A percentile compares a stretch with the other conserved stretches of the same genome.
These are phyloP conservation scores for Juglanconis juglandina DNA, from an alignment of 2,329 filamentous ascomycete species.

Conservation along the genomic window DNA sequence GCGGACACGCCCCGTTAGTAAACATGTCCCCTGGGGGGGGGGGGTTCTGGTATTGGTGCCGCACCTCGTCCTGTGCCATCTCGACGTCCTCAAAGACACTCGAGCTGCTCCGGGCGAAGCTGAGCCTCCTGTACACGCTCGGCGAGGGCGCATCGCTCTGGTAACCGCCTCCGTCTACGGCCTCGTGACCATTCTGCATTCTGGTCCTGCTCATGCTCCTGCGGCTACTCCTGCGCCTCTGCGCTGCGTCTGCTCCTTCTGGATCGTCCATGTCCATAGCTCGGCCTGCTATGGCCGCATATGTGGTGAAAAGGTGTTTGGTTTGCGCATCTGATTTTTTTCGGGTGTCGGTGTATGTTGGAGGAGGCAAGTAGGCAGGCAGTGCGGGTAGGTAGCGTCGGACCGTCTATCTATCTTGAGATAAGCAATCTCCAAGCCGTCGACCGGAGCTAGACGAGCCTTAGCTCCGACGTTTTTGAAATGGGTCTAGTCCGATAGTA, in stretches of 20 bases:
- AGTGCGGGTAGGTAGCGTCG: no score
- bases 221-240: conserved; percentile 2
- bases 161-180: conserved; percentile 22
- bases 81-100: conserved; percentile 95
- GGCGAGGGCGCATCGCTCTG: conserved; percentile 20
- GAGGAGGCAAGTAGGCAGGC: no score
- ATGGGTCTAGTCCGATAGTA: no score
- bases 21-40: conserved; percentile 2
- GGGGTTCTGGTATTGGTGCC: conserved; percentile 11
- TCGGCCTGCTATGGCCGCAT: neutral
- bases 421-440: no score
- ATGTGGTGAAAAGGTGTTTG: neutral
- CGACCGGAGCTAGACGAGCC: no score
- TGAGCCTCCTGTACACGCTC: conserved; percentile 60
- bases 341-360: no score
- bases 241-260: conserved; percentile 8
- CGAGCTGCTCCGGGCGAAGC: conserved; percentile 68
- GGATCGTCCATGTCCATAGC: conserved; percentile 13
- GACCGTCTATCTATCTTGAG: no score
- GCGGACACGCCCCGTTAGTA: conserved; percentile 7
- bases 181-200: conserved; percentile 16
- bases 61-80: conserved; percentile 93
- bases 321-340: neutral
- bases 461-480: no score
- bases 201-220: neutral